phyloP scores from a whole-genome alignment of 352 stramenopile species.

The Globisporangium radiosum region DNA sequence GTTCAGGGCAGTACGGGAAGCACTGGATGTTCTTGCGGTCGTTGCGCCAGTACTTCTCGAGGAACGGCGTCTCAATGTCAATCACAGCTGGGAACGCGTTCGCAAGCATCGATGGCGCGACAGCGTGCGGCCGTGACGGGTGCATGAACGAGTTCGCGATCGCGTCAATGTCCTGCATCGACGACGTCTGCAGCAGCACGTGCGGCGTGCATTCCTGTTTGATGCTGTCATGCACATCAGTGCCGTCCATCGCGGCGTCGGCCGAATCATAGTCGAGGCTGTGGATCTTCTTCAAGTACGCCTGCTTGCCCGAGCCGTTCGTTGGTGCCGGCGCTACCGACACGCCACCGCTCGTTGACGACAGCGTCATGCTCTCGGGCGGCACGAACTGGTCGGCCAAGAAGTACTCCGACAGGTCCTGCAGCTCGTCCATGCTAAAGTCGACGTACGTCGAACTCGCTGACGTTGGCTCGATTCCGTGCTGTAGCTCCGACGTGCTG shows the following conservation, averaged over 20 bases:
- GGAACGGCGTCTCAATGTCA: slow-evolving; percentile 74
- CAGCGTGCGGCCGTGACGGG: slow-evolving; percentile 14
- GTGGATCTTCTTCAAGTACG: slow-evolving; percentile 60
- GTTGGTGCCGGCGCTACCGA: background rate
- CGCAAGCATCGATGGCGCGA: slow-evolving; percentile 8
- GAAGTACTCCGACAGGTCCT: slow-evolving; percentile 73
- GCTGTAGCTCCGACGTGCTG: slow-evolving; percentile 9
- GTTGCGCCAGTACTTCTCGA: slow-evolving; percentile 90
- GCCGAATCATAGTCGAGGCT: slow-evolving; percentile 68
- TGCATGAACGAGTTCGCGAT: slow-evolving; percentile 51
- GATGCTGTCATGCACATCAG: slow-evolving; percentile 14
- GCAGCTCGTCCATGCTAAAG: slow-evolving; percentile 64
- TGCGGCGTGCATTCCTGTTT: slow-evolving; percentile 28
- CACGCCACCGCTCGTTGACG: background rate
- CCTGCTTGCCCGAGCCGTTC: slow-evolving; percentile 9
- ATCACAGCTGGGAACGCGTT: slow-evolving; percentile 44
- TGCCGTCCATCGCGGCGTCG: slow-evolving; percentile 21
- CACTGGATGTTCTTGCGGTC: slow-evolving; percentile 91
- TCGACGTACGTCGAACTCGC: slow-evolving; percentile 39
- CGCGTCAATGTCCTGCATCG: slow-evolving; percentile 37
- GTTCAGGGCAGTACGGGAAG: slow-evolving; percentile 86
- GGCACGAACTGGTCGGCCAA: slow-evolving; percentile 42
- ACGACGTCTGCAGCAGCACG: slow-evolving; percentile 1
- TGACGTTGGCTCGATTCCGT: slow-evolving; percentile 26
- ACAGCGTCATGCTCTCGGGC: slow-evolving; percentile 4